A percentile compares a stretch with the other conserved stretches of the same genome.
phyloP scores from a whole-genome alignment of 2,329 filamentous ascomycete genomes.

The Atkinsonella hypoxylon region DNA sequence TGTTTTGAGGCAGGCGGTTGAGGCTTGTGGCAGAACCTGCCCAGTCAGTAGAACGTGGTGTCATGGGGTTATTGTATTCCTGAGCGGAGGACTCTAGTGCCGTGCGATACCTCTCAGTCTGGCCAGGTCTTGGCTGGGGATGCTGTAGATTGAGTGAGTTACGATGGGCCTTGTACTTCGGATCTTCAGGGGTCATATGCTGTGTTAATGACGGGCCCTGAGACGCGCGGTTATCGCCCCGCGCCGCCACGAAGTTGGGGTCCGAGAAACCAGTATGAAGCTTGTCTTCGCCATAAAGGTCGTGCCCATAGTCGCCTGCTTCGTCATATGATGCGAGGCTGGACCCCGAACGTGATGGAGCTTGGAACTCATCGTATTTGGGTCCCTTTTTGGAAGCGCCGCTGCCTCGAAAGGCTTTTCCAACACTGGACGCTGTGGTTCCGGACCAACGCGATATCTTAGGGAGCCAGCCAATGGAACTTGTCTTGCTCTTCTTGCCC shows the following conservation, averaged over 20 bases:
- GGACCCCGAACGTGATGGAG: constrained; percentile 65
- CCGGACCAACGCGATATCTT: constrained; percentile 97
- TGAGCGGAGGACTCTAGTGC: constrained; percentile 63
- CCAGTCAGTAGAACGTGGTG: constrained; percentile 50
- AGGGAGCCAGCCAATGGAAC: constrained; percentile 67
- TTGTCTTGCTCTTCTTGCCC: constrained; percentile 80
- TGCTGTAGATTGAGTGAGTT: constrained; percentile 72
- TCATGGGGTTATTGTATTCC: constrained; percentile 49
- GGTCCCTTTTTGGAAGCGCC: constrained; percentile 42
- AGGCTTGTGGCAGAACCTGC: constrained; percentile 48
- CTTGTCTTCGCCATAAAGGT: constrained; percentile 49
- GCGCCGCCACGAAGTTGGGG: constrained; percentile 27
- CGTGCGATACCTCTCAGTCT: constrained; percentile 62
- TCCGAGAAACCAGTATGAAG: constrained; percentile 45
- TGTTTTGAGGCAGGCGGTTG: constrained; percentile 35
- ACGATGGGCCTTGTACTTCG: constrained; percentile 72
- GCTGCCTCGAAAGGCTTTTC: constrained; percentile 63
- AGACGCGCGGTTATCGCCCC: constrained; percentile 7
- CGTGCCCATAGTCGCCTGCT: constrained; percentile 37
- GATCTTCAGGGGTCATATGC: constrained; percentile 49
- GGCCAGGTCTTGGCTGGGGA: constrained; percentile 63
- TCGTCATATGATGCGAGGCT: constrained; percentile 56
- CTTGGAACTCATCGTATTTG: constrained; percentile 45
- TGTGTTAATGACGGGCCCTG: constrained; percentile 32
- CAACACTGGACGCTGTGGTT: constrained; percentile 81